A percentile compares a stretch with the other conserved stretches of the same genome.
Conservation (phyloP, 345 rosid genomes). For the Brassica rapa region DNA sequence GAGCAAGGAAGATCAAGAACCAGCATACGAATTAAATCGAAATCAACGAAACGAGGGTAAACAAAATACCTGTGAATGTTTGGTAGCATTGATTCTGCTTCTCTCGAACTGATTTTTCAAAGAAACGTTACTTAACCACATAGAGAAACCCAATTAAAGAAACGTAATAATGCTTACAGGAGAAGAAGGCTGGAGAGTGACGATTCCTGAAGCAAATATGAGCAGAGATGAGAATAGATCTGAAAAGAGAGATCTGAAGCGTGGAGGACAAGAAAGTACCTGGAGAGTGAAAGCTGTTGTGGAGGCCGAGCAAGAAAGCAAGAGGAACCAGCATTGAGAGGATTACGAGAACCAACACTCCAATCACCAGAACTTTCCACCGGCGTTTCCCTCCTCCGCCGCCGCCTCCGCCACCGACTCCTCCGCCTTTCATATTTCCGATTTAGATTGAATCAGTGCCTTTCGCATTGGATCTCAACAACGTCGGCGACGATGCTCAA, state of each 20-base stretch:
- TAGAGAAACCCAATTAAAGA: not conserved
- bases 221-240: conserved; percentile 36
- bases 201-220: conserved; percentile 50
- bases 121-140: conserved; percentile 5
- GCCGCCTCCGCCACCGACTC: conserved; percentile 37
- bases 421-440: conserved; percentile 38
- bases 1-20: not conserved
- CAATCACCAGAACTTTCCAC: conserved; percentile 70
- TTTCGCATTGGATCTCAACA: conserved; percentile 36
- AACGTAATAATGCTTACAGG: conserved; percentile 49
- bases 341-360: conserved; percentile 79
- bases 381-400: conserved; percentile 62
- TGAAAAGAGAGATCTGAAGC: conserved; percentile 15
- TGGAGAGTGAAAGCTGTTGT: conserved; percentile 75
- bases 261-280: conserved; percentile 30
- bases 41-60: not conserved
- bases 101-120: conserved; percentile 44
- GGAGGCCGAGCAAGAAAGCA: conserved; percentile 81
- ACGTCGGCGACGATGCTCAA: conserved; percentile 8
- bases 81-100: conserved; percentile 39
- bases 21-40: conserved; percentile 5
- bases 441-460: conserved; percentile 24
- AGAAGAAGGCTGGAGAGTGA: conserved; percentile 51
- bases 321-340: conserved; percentile 97
- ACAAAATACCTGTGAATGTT: conserved; percentile 30